Evolutionary conservation across 768 basidiomycete species (phyloP), one percentile per base, ranked within the genome.

Genomic region (Suillus occidentalis): DNA sequence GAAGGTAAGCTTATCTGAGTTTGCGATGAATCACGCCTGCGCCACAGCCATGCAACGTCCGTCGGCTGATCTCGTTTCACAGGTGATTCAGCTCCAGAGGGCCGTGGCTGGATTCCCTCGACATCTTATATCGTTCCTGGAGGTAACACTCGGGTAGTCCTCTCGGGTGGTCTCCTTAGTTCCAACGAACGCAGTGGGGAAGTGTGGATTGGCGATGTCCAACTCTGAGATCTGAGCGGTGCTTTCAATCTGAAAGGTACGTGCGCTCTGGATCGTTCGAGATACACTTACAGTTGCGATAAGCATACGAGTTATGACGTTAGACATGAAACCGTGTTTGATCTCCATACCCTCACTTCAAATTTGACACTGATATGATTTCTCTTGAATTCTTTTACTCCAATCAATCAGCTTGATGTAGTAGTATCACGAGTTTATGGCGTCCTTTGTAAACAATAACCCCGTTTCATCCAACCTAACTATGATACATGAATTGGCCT

Each of bases 21-120:
- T 7, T 34, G 25, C 14, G n/a, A 39, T 22, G 10, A 37, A 25
- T 58, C 22, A 22, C 22, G 37, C 22, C 22, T 34, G 18, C 9
- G 31, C 10, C 31, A 34, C 16, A 25, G 6, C 31, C 6, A 56
- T 28, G 37, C 6, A 45, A 56, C 40, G 37, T 59, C 12, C 37
- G 4, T 63, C n/a, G 8, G n/a, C 59, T 37, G 4, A 34, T 12
- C 25, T 42, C 20, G 12, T 58, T 39, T 40, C 37, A 39, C 40
- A 67, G 65, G 61, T 28, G 42, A 50, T 22, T 49, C 60, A 7
- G 43, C 31, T 0, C 79, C 81, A 4, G 73, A 75, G 37, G 72
- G 77, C 0, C 71, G 82, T 18, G 83, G 83, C 0, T 84, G 84
- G 82, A 81, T 85, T 68, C 71, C 77, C 1, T 66, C 74, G 0